These are phyloP conservation scores for Collybia sordida DNA, from an alignment of 768 basidiomycete genomes.

Conservation along the genomic window DNA sequence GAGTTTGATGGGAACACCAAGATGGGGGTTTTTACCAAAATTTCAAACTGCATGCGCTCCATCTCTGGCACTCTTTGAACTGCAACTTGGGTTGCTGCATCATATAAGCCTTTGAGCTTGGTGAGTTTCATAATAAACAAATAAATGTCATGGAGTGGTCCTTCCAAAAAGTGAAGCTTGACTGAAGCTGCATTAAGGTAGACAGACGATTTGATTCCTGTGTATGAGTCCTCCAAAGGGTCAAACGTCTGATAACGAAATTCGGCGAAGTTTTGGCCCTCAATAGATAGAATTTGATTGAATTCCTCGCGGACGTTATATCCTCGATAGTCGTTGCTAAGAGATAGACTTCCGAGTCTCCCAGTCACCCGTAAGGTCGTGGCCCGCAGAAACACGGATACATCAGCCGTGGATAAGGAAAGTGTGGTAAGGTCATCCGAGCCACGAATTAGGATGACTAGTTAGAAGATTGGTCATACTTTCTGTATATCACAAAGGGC, in stretches of 20 bases:
- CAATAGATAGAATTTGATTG: slow-evolving; percentile 87
- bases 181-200: slow-evolving; percentile 86
- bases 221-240: slow-evolving; percentile 62
- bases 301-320: slow-evolving; percentile 61
- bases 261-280: slow-evolving; percentile 91
- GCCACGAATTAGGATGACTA: slow-evolving; percentile 80
- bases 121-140: slow-evolving; percentile 83
- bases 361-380: slow-evolving; percentile 79
- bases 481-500: neutral
- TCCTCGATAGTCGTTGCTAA: slow-evolving; percentile 69
- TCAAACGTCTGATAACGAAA: slow-evolving; percentile 93
- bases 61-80: slow-evolving; percentile 92
- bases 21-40: slow-evolving; percentile 92
- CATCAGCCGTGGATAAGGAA: slow-evolving; percentile 87
- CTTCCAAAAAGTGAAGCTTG: slow-evolving; percentile 84
- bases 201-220: slow-evolving; percentile 82
- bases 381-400: slow-evolving; percentile 68
- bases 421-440: slow-evolving; percentile 76
- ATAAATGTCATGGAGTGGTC: slow-evolving; percentile 88
- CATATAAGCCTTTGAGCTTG: slow-evolving; percentile 90
- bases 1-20: slow-evolving; percentile 80
- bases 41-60: slow-evolving; percentile 88
- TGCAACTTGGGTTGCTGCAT: slow-evolving; percentile 90
- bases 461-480: neutral
- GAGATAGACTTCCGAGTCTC: slow-evolving; percentile 77